Evolutionary conservation across 345 rosid species (phyloP).

Genomic region (Brassica juncea): DNA sequence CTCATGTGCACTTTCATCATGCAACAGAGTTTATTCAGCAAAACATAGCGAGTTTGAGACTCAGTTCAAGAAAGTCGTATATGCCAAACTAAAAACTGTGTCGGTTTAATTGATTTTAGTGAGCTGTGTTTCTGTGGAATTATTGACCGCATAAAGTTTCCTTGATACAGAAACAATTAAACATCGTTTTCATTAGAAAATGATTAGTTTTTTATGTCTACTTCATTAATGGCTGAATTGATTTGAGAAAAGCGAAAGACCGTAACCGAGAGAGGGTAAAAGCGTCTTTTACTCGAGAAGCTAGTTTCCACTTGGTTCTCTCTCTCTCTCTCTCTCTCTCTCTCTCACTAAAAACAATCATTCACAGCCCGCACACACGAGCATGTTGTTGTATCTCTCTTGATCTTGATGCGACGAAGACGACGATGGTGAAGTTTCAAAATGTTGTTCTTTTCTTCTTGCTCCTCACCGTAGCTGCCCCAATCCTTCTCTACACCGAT

Average conservation of each 20-base stretch:
- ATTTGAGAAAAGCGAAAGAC: background rate
- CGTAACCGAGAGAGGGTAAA: slow-evolving; percentile 15
- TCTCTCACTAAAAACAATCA: slow-evolving; percentile 6
- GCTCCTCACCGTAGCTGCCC: slow-evolving; percentile 69
- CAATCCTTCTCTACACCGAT: slow-evolving; percentile 71
- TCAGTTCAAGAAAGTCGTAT: background rate
- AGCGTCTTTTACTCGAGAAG: background rate
- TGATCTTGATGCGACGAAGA: slow-evolving; percentile 19
- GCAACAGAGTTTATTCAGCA: background rate
- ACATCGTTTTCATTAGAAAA: background rate
- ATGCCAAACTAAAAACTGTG: background rate
- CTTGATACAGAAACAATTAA: background rate
- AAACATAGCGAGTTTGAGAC: background rate
- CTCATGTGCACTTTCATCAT: background rate
- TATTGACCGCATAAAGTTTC: background rate
- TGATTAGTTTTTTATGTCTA: no score
- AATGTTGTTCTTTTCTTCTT: slow-evolving; percentile 70
- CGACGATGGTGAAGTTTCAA: slow-evolving; percentile 55
- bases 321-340: background rate
- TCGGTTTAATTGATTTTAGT: slow-evolving; percentile 3
- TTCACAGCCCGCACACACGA: background rate
- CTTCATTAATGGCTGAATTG: background rate
- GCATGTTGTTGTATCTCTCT: slow-evolving; percentile 17
- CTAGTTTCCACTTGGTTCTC: slow-evolving; percentile 5
- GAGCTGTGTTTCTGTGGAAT: background rate